Base-by-base conservation (phyloP, 352 stramenopile species). In the Achlya hypogyna region DNA sequence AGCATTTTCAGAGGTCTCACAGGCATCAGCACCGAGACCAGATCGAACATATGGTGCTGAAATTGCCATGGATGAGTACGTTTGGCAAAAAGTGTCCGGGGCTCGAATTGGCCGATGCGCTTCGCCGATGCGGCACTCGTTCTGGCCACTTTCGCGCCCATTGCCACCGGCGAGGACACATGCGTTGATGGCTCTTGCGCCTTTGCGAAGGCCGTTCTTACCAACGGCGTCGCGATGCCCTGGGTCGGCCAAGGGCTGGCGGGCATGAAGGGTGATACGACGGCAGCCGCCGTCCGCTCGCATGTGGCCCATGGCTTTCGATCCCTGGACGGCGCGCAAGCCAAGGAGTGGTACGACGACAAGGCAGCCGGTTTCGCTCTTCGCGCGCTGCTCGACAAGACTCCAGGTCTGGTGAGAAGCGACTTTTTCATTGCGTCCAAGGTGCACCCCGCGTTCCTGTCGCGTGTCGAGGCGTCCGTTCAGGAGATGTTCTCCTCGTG, bases 301-400 rank as follows among this genome's bases (percentile, higher is more conserved):
- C 77, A 78, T 12, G 72, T 86, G n/a, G 54, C 73, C 18, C 47
- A 47, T 5, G 81, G 81, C 29, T 83, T 87, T 65, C 53, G 72
- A 22, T 78, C 76, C 59, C 42, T 90, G 27, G 79, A 88, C 53
- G 84, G 76, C 53, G 79, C 79, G 1, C 78, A 88, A 54, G 76
- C 75, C 8, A 70, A 74, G 47, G 74, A 78, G 35, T 88, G 78
- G 79, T 90, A 90, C 66, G 71, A 78, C 56, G 79, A 90, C 69
- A 58, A 69, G 32, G 78, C 81, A n/a, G 75, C 84, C 0, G 81
- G 75, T 5, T 43, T 51, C 45, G 79, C 76, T 10, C 31, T 87
- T 1, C 3, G 2, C 12, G 53, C 25, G 31, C 53, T 45, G 9
- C 9, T 69, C n/a, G 16, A 63, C 25, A 27, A 52, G 27, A 29